Evolutionary conservation across 1,284 basidiomycete species (phyloP), one percentile per base, ranked within the genome.

Genomic region (Moniliophthora roreri): DNA sequence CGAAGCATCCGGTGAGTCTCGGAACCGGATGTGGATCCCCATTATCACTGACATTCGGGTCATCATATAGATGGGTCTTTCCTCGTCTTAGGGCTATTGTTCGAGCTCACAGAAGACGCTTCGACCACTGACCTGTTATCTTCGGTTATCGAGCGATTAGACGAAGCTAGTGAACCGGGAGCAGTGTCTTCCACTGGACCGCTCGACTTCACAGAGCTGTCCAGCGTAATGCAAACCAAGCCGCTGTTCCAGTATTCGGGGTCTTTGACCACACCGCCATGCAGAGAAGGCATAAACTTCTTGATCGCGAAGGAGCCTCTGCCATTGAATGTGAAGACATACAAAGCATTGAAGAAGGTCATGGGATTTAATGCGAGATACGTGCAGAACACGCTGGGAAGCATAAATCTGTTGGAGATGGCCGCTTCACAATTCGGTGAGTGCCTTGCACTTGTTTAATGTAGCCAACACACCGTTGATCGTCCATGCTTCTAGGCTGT

Each of bases 261-360:
- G n/a, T 54, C 53, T 6, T 36, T 54, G 4, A 54, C 53, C 5
- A 54, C 53, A n/a, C 53, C 53, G 9, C 53, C 53, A 8, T 54
- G 53, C 47, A 20, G 48, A 4, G 53, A 54, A 38, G 53, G 48
- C 21, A 37, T 54, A n/a, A 54, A 37, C 18, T 54, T 42, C 28
- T 37, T 54, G 13, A 35, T 51, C 1, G 15, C 35, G 37, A 37
- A 36, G 21, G 18, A 38, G 16, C 53, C 53, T 41, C 9, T 42
- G 20, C 18, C 20, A 3, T 40, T 54, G 18, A 35, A 54, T 28
- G 48, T 54, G 3, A 20, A 41, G n/a, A 45, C 48, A 15, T 54
- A 42, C 32, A 54, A 51, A 32, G 21, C 36, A 24, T 8, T 53
- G 24, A 53, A 53, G 44, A 23, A 26, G n/a, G 36, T 50, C 37